Base-by-base conservation (phyloP, 257 asterid species). In the Lycium barbarum region DNA sequence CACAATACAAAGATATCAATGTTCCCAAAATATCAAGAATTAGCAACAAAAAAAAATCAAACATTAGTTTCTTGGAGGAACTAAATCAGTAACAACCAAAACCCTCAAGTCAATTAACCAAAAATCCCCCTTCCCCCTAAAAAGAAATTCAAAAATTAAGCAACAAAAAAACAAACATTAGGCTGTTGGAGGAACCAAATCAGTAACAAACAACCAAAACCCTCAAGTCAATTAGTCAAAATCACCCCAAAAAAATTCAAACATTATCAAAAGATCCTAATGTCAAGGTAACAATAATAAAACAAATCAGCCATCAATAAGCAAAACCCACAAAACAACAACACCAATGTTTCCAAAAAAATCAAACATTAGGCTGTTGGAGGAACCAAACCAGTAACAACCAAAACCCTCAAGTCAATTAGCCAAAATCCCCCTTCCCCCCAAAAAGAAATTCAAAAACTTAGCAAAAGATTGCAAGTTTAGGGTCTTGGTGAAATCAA, bases 401-500 rank as follows among this genome's bases (percentile, higher is more conserved):
- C 17, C 62, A 17, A 2, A 8, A 17, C 65, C 65, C 45, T 40
- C 6, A 3, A 40, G 45, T 40, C 45, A 40, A 40, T 40, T 40
- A 40, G 45, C 45, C 45, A 5, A 40, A 40, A 40, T 3, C 6
- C 45, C 7, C 45, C 45, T 40, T 40, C 45, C 45, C 22, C 22
- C 26, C 7, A 2, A 12, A 72, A 47, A 61, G 17, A 40, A 40
- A 45, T 61, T 54, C n/a, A 38, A 59, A 63, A 82, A 18, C 63
- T n/a, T 33, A 33, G 76, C 8, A 9, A 82, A 63, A 84, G 63
- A 78, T 70, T 61, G 85, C 73, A 83, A 79, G 51, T 86, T 86
- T 62, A 36, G 0, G 85, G 26, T 65, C 51, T 26, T 40, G 6
- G 45, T 40, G 45, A 40, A 40, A 40, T 40, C n/a, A 86, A 87